These are phyloP conservation scores for Fusarium graminum DNA, from an alignment of 2,329 filamentous ascomycete species.

Conservation along the genomic window DNA sequence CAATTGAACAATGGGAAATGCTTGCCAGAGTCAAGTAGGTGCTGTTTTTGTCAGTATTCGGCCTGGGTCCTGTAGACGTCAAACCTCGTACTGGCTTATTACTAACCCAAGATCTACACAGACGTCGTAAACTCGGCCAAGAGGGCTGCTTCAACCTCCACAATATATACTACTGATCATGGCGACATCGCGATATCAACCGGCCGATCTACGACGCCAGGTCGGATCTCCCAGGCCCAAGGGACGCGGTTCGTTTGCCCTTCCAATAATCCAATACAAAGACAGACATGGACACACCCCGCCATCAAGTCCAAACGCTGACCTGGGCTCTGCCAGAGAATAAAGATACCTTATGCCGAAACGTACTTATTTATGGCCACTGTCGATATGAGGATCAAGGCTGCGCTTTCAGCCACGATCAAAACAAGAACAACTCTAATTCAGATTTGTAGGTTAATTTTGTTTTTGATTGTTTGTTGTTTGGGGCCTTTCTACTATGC, in stretches of 20 bases:
- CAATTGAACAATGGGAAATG: slow-evolving; percentile 64
- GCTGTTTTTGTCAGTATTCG: slow-evolving; percentile 35
- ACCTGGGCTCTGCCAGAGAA: slow-evolving; percentile 66
- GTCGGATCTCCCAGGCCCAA: slow-evolving; percentile 70
- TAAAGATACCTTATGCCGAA: slow-evolving; percentile 92
- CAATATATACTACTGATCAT: slow-evolving; percentile 54
- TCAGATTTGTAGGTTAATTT: slow-evolving; percentile 64
- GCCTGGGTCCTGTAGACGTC: slow-evolving; percentile 18
- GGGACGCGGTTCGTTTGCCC: slow-evolving; percentile 62
- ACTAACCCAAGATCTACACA: slow-evolving; percentile 37
- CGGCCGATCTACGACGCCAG: slow-evolving; percentile 64
- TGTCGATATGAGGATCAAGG: slow-evolving; percentile 93
- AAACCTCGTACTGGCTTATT: slow-evolving; percentile 3
- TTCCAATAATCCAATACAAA: slow-evolving; percentile 1
- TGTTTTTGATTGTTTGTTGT: slow-evolving; percentile 15
- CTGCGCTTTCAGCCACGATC: slow-evolving; percentile 91
- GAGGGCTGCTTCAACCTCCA: slow-evolving; percentile 50
- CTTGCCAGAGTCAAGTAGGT: slow-evolving; percentile 61
- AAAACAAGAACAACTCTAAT: slow-evolving; percentile 65
- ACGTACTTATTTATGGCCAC: slow-evolving; percentile 92
- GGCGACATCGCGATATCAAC: slow-evolving; percentile 61
- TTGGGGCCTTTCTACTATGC: slow-evolving; percentile 15
- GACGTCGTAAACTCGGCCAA: slow-evolving; percentile 60
- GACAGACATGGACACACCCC: slow-evolving; percentile 12
- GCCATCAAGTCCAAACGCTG: slow-evolving; percentile 23